Evolutionary conservation across 75 land plant genomes (phyloP).

Genomic region (Sequoia sempervirens): DNA sequence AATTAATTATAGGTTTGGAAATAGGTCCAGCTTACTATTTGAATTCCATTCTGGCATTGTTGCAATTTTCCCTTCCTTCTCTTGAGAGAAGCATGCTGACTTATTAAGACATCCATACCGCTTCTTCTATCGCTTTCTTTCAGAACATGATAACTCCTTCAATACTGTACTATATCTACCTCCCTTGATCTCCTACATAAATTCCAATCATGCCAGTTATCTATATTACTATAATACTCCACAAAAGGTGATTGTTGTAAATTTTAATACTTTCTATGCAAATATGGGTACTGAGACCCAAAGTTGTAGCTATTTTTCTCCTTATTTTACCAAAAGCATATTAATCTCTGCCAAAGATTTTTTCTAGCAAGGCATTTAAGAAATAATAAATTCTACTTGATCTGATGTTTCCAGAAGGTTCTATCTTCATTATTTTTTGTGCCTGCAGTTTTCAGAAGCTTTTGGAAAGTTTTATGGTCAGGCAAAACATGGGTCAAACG

Average conservation of each 20-base stretch:
- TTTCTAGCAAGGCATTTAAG: background rate
- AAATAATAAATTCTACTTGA: background rate
- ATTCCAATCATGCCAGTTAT: background rate
- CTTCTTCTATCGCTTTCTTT: background rate
- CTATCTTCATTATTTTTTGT: background rate
- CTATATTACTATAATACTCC: background rate
- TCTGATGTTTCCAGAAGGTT: background rate
- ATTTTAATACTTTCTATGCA: background rate
- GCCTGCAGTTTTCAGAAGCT: slow-evolving; percentile 76
- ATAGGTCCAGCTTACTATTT: background rate
- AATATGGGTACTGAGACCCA: background rate
- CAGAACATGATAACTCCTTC: background rate
- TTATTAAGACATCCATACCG: background rate
- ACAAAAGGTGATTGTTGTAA: background rate
- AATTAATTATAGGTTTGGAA: background rate
- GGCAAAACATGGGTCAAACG: slow-evolving; percentile 42
- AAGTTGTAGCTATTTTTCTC: background rate
- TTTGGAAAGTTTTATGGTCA: slow-evolving; percentile 90
- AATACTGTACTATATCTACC: background rate
- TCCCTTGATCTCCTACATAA: background rate
- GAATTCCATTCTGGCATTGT: background rate
- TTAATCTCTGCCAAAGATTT: background rate
- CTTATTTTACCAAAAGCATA: background rate
- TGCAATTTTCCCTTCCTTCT: background rate
- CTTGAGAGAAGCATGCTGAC: background rate